Evolutionary conservation across 1,284 basidiomycete genomes (phyloP).

Genomic region (Ceratobasidium sp.): DNA sequence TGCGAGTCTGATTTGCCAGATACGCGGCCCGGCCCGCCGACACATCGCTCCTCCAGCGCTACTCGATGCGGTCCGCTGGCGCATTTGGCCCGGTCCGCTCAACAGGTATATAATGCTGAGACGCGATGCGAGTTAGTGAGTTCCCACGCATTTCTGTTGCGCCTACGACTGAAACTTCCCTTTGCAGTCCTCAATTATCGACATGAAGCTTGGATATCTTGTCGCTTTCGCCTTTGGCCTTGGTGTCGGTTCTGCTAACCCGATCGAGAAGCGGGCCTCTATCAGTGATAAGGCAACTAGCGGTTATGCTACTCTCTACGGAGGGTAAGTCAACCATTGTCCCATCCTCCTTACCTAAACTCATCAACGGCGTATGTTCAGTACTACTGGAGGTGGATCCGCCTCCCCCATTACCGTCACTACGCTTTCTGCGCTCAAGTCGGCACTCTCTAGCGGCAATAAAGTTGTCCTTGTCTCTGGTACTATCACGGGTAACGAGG

Average conservation of each 20-base stretch:
- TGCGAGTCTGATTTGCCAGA: neutral
- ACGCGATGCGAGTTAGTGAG: neutral
- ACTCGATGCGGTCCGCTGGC: neutral
- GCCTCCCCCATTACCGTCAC: slow-evolving; percentile 57
- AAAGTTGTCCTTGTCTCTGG: slow-evolving; percentile 62
- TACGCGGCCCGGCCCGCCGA: neutral
- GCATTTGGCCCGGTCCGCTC: neutral
- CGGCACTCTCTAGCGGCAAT: slow-evolving; percentile 61
- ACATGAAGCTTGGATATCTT: neutral
- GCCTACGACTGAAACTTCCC: too few relatives aligned
- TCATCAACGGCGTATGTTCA: slow-evolving; percentile 51
- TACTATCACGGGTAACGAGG: slow-evolving; percentile 19
- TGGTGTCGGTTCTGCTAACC: neutral
- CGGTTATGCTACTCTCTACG: slow-evolving; percentile 24
- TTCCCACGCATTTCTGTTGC: too few relatives aligned
- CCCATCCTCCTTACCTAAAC: neutral
- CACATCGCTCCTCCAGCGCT: neutral
- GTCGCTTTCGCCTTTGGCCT: neutral
- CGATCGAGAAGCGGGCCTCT: neutral
- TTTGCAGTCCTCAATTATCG: neutral
- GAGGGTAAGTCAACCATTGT: neutral
- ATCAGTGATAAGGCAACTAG: neutral
- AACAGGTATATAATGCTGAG: neutral
- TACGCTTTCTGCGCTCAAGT: slow-evolving; percentile 60
- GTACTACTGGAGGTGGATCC: slow-evolving; percentile 40